These are phyloP conservation scores for Arthroderma uncinatum DNA, from an alignment of 2,329 filamentous ascomycete genomes.

Conservation along the genomic window DNA sequence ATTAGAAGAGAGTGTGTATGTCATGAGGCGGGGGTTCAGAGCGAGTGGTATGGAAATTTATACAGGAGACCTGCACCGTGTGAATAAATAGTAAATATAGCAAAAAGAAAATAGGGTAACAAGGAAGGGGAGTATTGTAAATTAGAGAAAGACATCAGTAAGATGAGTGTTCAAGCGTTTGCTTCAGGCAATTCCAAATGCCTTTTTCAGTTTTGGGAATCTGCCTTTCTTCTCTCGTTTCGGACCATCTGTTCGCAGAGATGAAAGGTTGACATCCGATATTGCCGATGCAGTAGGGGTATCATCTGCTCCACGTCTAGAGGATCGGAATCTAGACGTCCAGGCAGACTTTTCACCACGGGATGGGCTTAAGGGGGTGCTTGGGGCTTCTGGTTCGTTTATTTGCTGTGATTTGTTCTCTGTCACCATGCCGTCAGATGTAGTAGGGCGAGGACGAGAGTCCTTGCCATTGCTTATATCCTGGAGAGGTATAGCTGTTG, in stretches of 20 bases:
- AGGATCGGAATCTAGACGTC: slow-evolving; percentile 11
- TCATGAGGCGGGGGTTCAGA: neutral
- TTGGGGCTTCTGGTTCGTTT: neutral
- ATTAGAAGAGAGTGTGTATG: neutral
- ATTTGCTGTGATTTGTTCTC: neutral
- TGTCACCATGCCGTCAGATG: slow-evolving; percentile 13
- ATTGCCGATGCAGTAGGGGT: neutral
- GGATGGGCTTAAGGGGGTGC: neutral
- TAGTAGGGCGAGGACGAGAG: slow-evolving; percentile 9
- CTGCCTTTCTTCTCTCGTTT: slow-evolving; percentile 13
- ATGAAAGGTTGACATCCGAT: slow-evolving; percentile 4
- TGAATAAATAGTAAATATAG: neutral
- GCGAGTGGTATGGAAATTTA: neutral
- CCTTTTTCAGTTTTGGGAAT: slow-evolving; percentile 12
- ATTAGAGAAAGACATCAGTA: neutral
- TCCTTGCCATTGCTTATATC: neutral
- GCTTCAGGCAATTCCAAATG: slow-evolving; percentile 11
- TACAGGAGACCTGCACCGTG: neutral
- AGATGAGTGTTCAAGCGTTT: neutral
- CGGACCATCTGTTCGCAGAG: neutral
- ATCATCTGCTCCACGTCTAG: slow-evolving; percentile 6
- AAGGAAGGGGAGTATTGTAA: neutral
- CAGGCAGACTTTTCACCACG: slow-evolving; percentile 9
- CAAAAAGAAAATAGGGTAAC: neutral
- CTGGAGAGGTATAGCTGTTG: neutral